phyloP scores from a whole-genome alignment of 2,329 filamentous ascomycete genomes.

The Diaporthe ampelina region DNA sequence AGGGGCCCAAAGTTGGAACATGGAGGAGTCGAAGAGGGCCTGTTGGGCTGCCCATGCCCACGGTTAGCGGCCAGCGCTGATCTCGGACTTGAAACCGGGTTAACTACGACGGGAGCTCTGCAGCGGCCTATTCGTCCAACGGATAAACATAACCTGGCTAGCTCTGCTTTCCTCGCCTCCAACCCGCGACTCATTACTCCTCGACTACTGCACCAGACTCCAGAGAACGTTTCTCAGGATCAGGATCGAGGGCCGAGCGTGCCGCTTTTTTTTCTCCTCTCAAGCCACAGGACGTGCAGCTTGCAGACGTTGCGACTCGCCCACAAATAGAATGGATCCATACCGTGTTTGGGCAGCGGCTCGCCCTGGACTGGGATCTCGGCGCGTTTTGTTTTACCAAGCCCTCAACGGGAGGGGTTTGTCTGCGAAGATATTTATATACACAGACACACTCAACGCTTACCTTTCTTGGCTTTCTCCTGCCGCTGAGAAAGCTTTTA shows the following conservation, averaged over 20 bases:
- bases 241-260: conserved; percentile 15
- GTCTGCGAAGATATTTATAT: background rate
- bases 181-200: conserved; percentile 23
- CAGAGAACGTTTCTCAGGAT: conserved; percentile 3
- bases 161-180: conserved; percentile 10
- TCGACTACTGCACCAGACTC: conserved; percentile 17
- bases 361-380: too few relatives aligned
- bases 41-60: conserved; percentile 8
- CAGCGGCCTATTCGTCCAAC: conserved; percentile 23
- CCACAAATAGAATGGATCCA: conserved; percentile 9
- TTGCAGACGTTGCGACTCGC: background rate
- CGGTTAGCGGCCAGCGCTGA: conserved; percentile 19
- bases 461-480: conserved; percentile 15
- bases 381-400: background rate
- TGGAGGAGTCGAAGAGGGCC: conserved; percentile 17
- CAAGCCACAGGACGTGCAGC: background rate
- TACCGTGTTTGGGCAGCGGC: background rate
- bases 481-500: background rate
- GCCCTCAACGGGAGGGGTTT: background rate
- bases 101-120: conserved; percentile 5
- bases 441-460: background rate
- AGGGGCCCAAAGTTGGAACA: conserved; percentile 24
- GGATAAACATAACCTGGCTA: conserved; percentile 31
- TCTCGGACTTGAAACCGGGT: conserved; percentile 36
- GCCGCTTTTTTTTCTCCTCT: background rate